These are phyloP conservation scores for Paraphoma sp. DNA, from an alignment of 2,329 filamentous ascomycete species.

Conservation along the genomic window DNA sequence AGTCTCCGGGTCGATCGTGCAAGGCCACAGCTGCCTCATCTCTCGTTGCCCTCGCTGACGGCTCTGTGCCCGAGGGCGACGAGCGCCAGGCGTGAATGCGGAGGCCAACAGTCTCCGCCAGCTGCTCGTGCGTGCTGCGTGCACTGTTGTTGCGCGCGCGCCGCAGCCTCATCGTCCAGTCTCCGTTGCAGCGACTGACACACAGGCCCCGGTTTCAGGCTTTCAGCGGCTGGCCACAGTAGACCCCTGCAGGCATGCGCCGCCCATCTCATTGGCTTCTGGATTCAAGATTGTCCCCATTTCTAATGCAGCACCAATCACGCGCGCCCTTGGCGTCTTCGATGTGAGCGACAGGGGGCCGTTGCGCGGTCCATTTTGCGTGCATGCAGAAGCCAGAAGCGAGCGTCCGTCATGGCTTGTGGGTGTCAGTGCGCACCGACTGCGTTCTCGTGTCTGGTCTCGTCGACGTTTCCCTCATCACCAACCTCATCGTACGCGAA, in stretches of 20 bases:
- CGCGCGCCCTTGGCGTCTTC: conserved; percentile 3
- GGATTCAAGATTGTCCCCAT: neutral
- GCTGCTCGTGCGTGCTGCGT: neutral
- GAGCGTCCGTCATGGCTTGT: conserved; percentile 7
- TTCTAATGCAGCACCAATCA: conserved; percentile 12
- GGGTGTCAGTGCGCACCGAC: conserved; percentile 21
- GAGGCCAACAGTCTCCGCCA: too few relatives aligned
- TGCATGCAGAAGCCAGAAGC: conserved; percentile 6
- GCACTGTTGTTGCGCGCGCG: neutral
- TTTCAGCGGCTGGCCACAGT: conserved; percentile 13
- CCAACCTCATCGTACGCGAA: conserved; percentile 24
- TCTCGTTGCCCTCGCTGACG: neutral
- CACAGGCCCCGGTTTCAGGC: neutral
- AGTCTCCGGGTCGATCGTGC: conserved; percentile 1
- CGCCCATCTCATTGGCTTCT: neutral
- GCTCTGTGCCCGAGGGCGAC: neutral
- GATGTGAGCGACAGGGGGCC: conserved; percentile 10
- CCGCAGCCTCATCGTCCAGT: neutral
- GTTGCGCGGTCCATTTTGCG: conserved; percentile 23
- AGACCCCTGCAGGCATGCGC: neutral
- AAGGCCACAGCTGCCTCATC: neutral
- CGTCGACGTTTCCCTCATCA: conserved; percentile 36
- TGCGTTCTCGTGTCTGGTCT: conserved; percentile 36
- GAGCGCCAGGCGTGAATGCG: too few relatives aligned
- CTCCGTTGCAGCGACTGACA: neutral